Evolutionary conservation across 495 filamentous ascomycete genomes (phyloP).

Genomic region (Aspergillus egyptiacus): DNA sequence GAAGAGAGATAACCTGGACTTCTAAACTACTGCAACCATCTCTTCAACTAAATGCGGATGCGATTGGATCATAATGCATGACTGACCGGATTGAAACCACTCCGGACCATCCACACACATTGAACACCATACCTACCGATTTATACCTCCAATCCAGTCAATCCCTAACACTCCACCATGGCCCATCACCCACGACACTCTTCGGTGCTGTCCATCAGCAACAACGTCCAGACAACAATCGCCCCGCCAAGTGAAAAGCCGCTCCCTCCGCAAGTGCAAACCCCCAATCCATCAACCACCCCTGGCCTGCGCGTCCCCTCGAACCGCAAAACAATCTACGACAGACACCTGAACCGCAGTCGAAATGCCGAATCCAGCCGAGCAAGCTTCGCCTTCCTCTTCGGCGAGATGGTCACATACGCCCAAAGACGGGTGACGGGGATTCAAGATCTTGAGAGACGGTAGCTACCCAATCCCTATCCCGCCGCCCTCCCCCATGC

Average conservation of each 20-base stretch:
- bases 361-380: slow-evolving; percentile 83
- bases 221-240: slow-evolving; percentile 22
- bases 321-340: slow-evolving; percentile 95
- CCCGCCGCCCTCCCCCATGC: no score
- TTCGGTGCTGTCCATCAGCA: slow-evolving; percentile 37
- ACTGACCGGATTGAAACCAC: not conserved
- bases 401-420: slow-evolving; percentile 95
- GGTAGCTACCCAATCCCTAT: slow-evolving; percentile 48
- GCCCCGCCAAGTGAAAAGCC: slow-evolving; percentile 25
- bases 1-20: not conserved
- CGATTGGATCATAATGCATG: not conserved
- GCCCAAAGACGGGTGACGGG: slow-evolving; percentile 85
- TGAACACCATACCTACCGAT: not conserved
- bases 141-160: not conserved
- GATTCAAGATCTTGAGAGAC: slow-evolving; percentile 88
- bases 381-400: slow-evolving; percentile 90
- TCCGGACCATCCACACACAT: not conserved
- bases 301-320: slow-evolving; percentile 87
- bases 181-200: slow-evolving; percentile 32
- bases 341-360: slow-evolving; percentile 85
- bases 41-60: not conserved
- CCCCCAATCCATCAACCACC: slow-evolving; percentile 28
- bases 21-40: not conserved
- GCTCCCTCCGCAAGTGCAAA: slow-evolving; percentile 27
- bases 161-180: no score